Evolutionary conservation across 371 early-diverging fungal species (phyloP).

Genomic region (Zopfochytrium polystomum): DNA sequence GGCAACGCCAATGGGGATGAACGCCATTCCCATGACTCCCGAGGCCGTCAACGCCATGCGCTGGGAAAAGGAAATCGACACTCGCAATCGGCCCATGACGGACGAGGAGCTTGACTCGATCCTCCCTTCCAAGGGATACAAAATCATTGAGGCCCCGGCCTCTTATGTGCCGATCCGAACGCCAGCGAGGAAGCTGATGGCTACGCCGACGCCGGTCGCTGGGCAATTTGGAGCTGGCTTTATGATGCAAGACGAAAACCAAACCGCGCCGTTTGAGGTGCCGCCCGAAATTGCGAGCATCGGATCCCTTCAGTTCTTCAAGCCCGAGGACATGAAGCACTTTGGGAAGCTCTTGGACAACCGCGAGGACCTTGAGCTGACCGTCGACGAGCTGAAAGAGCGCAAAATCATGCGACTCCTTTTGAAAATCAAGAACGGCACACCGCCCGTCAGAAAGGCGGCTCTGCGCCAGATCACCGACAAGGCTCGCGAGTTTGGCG

Average conservation of each 20-base stretch:
- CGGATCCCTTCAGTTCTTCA: conserved; percentile 87
- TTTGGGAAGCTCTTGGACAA: conserved; percentile 88
- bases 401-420: conserved; percentile 92
- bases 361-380: conserved; percentile 77
- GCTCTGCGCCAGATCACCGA: conserved; percentile 93
- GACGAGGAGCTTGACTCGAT: conserved; percentile 94
- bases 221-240: conserved; percentile 68
- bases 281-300: conserved; percentile 89
- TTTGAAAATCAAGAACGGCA: conserved; percentile 96
- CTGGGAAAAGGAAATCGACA: conserved; percentile 83
- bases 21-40: conserved; percentile 76
- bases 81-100: conserved; percentile 73
- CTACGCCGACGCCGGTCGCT: conserved; percentile 87
- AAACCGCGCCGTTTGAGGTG: conserved; percentile 60
- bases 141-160: conserved; percentile 84
- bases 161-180: conserved; percentile 92
- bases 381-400: conserved; percentile 87
- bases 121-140: conserved; percentile 89
- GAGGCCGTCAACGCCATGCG: conserved; percentile 70
- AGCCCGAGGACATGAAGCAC: conserved; percentile 94
- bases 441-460: conserved; percentile 89
- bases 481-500: conserved; percentile 93
- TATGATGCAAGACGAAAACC: conserved; percentile 71
- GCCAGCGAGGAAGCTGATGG: conserved; percentile 90
- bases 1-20: conserved; percentile 68